A percentile compares a stretch with the other conserved stretches of the same genome.
Evolutionary conservation across 1,284 basidiomycete genomes (phyloP).

Genomic region (Apiotrichum gracile): DNA sequence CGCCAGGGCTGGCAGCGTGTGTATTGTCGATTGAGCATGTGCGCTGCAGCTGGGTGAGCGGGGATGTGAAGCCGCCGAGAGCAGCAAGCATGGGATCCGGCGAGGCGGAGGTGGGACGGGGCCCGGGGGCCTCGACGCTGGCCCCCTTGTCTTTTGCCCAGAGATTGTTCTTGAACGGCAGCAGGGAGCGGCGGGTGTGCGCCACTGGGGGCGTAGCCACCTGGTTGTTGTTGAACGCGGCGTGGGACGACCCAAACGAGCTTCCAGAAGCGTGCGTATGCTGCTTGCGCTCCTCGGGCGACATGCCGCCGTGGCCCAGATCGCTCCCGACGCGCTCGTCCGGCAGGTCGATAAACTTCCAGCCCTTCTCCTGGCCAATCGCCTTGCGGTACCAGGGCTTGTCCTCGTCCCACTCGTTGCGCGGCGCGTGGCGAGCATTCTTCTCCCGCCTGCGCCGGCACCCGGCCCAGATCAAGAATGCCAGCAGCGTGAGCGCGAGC

Average conservation of each 20-base stretch:
- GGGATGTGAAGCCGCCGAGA: conserved; percentile 6
- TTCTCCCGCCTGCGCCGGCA: conserved; percentile 2
- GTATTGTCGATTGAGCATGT: not conserved
- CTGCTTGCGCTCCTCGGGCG: not conserved
- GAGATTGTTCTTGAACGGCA: conserved; percentile 6
- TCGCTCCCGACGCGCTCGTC: not conserved
- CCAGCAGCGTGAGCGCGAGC: conserved; percentile 4
- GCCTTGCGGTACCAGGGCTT: conserved; percentile 7
- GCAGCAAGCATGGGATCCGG: conserved; percentile 11
- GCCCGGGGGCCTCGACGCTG: too few species aligned
- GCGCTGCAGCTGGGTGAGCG: conserved; percentile 9
- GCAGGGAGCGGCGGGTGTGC: conserved; percentile 5
- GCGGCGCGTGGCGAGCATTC: not conserved
- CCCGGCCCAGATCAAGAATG: conserved; percentile 8
- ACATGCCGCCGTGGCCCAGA: not conserved
- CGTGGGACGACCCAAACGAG: conserved; percentile 7
- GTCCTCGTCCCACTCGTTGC: conserved; percentile 2
- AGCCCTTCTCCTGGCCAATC: conserved; percentile 5
- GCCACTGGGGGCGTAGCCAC: not conserved
- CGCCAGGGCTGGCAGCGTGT: not conserved
- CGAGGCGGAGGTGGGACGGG: not conserved
- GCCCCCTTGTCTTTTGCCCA: conserved; percentile 1
- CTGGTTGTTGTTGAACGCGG: not conserved
- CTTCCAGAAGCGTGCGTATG: conserved; percentile 2
- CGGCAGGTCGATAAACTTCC: conserved; percentile 5